Conservation (phyloP, 1,139 yeast species). For the Kurtzmaniella quercitrusa region DNA sequence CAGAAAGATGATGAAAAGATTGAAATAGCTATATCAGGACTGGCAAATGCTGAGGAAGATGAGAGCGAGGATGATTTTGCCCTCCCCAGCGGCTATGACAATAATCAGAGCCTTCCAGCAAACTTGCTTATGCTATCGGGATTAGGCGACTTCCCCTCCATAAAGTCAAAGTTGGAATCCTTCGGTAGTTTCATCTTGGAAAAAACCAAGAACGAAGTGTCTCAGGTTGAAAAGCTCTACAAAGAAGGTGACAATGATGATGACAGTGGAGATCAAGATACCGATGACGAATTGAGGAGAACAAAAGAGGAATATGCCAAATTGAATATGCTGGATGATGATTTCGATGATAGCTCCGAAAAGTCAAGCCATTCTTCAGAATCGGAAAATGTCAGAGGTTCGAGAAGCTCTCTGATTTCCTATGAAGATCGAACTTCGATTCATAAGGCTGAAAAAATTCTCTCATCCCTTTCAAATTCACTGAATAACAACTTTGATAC, state of each 20-base stretch:
- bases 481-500: constrained; percentile 5
- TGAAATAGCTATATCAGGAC: background rate
- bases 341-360: background rate
- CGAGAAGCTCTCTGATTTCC: constrained; percentile 2
- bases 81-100: constrained; percentile 11
- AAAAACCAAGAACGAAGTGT: background rate
- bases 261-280: background rate
- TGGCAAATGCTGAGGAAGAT: background rate
- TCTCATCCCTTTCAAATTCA: constrained; percentile 3
- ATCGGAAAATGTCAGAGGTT: background rate
- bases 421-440: constrained; percentile 4
- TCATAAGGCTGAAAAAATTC: background rate
- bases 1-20: background rate
- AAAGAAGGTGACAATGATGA: background rate
- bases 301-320: background rate
- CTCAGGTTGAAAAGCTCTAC: background rate
- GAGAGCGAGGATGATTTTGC: constrained; percentile 20
- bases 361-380: background rate
- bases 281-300: background rate
- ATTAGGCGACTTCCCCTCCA: background rate
- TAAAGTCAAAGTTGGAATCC: background rate
- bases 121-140: background rate
- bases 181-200: background rate
- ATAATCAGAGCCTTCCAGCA: background rate
- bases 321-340: background rate